Evolutionary conservation across 495 filamentous ascomycete species (phyloP), one percentile per base, ranked within the genome.

Genomic region (Amphirosellinia nigrospora): DNA sequence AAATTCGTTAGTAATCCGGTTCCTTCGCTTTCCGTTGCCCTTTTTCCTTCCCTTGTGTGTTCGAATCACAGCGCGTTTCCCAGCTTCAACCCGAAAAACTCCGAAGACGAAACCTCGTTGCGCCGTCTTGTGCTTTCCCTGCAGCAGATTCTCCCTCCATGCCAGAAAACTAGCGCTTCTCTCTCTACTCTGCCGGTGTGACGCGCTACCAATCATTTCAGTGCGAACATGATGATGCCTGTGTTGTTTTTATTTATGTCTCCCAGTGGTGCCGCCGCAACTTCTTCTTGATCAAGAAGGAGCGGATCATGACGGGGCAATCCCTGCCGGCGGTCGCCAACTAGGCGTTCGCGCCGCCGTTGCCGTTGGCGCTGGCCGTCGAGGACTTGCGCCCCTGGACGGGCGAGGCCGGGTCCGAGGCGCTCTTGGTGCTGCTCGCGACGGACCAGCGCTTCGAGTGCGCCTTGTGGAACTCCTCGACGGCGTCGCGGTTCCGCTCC

Each of bases 401-500:
- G 39, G 67, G 67, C n/a, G 67, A 69, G 2, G 58, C 10, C 52
- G 66, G 55, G 53, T 68, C 66, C 11, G 64, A 34, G 72, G 70
- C 63, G 52, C 71, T 70, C 16, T 71, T 70, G 50, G 46, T 28
- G 70, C 70, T 73, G 59, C 65, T 58, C 16, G 7, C 71, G n/a
- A 71, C 11, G 60, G 75, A 78, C 77, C 75, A 78, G 45, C 75
- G 77, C 72, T 81, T 80, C 71, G 76, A 78, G 71, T 84, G 81
- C 63, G 80, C 79, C 70, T 79, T 76, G 72, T 84, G 79, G 73
- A 81, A 85, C 64, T 82, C 79, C 60, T 72, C 62, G 65, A 78
- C 77, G 28, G 75, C 72, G 56, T 80, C 77, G 60, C 81, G 78
- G 77, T 85, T 84, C 61, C 75, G 79, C 73, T 86, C 85, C 45